phyloP scores from a whole-genome alignment of 1,284 basidiomycete genomes.

The Naganishia sp. region DNA sequence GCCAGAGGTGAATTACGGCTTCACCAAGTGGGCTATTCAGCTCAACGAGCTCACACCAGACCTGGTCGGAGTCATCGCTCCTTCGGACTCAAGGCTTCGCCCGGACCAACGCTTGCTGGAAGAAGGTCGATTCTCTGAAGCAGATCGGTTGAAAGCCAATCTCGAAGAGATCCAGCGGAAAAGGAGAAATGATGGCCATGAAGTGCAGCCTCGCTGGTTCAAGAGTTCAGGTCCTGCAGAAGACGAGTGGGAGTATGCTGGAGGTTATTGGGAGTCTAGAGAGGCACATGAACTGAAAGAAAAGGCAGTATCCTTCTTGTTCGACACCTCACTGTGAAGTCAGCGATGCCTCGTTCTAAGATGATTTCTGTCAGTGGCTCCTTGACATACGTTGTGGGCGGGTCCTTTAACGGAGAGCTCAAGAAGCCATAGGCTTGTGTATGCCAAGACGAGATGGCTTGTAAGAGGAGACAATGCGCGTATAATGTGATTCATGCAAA shows the following conservation, averaged over 20 bases:
- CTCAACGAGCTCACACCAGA: slow-evolving; percentile 78
- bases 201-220: slow-evolving; percentile 70
- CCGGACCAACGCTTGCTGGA: slow-evolving; percentile 86
- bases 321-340: slow-evolving; percentile 4
- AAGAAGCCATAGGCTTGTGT: too few relatives aligned
- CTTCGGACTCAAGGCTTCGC: slow-evolving; percentile 80
- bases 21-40: slow-evolving; percentile 74
- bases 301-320: slow-evolving; percentile 24
- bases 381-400: too few relatives aligned
- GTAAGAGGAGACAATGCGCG: too few relatives aligned
- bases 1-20: slow-evolving; percentile 74
- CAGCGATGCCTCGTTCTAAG: neutral
- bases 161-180: slow-evolving; percentile 64
- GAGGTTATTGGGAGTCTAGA: slow-evolving; percentile 80
- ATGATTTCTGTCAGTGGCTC: neutral
- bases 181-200: slow-evolving; percentile 54
- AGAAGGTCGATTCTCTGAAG: slow-evolving; percentile 71
- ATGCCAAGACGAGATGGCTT: too few relatives aligned
- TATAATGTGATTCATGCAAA: too few relatives aligned
- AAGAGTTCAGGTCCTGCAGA: slow-evolving; percentile 46
- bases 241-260: slow-evolving; percentile 70
- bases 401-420: too few relatives aligned
- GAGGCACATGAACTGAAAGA: slow-evolving; percentile 41
- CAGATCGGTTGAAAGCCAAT: slow-evolving; percentile 72
- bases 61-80: slow-evolving; percentile 67